A percentile compares a stretch with the other conserved stretches of the same genome.
Conservation (phyloP, 2,329 filamentous ascomycete species). For the Ciborinia camelliae region DNA sequence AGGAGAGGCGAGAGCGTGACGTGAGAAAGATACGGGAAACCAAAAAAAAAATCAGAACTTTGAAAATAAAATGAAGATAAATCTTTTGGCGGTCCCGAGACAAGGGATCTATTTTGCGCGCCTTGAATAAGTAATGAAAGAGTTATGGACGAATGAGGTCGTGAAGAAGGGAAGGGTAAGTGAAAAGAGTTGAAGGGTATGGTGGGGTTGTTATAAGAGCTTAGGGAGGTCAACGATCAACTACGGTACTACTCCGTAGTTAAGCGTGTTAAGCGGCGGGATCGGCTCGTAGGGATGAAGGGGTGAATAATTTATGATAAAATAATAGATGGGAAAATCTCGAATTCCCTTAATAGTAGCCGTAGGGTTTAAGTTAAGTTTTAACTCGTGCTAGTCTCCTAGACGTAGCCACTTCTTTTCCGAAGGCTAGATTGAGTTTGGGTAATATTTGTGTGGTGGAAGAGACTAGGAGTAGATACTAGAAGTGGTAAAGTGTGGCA, state of each 20-base stretch:
- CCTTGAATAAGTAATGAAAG: conserved; percentile 38
- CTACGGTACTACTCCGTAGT: too few relatives aligned
- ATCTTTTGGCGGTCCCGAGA: conserved; percentile 45
- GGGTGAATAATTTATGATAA: conserved; percentile 12
- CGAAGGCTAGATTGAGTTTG: background rate
- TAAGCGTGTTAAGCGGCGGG: conserved; percentile 19
- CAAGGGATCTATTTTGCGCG: conserved; percentile 55
- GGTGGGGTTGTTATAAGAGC: conserved; percentile 23
- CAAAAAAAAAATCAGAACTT: background rate
- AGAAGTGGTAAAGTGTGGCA: conserved; percentile 13
- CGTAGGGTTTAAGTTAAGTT: conserved; percentile 6
- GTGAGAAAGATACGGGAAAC: conserved; percentile 7
- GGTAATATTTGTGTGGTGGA: background rate
- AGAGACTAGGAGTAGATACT: conserved; percentile 17
- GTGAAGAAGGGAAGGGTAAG: conserved; percentile 30
- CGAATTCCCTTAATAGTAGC: conserved; percentile 11
- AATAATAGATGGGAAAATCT: conserved; percentile 16
- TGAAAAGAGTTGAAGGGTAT: conserved; percentile 23
- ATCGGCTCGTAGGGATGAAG: conserved; percentile 17
- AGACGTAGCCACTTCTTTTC: conserved; percentile 10
- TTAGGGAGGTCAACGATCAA: conserved; percentile 16
- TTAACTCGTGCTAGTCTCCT: too few relatives aligned
- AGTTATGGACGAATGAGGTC: conserved; percentile 23
- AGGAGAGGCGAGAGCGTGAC: conserved; percentile 24
- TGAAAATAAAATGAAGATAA: conserved; percentile 39